These are phyloP conservation scores for Fragaria ananassa DNA, from an alignment of 306 rosid genomes.

Conservation along the genomic window DNA sequence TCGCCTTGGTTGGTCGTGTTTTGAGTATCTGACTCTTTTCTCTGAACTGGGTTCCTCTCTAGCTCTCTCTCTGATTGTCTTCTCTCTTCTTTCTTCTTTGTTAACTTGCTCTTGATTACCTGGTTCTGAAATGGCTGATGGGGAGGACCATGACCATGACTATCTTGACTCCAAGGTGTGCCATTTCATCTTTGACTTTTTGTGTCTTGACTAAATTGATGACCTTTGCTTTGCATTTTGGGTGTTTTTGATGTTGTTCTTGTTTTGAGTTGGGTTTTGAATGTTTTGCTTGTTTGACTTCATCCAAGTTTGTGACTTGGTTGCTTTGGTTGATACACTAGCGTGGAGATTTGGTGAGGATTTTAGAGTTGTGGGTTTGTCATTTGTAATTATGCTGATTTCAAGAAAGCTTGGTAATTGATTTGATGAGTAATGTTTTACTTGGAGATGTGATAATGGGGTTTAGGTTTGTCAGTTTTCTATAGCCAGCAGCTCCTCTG, in stretches of 20 bases:
- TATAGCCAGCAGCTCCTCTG: background rate
- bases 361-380: background rate
- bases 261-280: background rate
- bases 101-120: background rate
- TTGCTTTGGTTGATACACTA: background rate
- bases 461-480: background rate
- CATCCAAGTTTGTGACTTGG: background rate
- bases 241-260: background rate
- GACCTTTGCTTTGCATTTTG: background rate
- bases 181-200: constrained; percentile 6
- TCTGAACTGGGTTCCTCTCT: background rate
- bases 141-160: constrained; percentile 54
- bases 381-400: background rate
- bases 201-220: background rate
- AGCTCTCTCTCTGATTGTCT: background rate
- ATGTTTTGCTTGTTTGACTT: background rate
- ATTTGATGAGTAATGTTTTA: background rate
- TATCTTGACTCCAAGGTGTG: constrained; percentile 66
- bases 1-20: background rate
- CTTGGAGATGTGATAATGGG: background rate
- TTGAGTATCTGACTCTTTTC: background rate
- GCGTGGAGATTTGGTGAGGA: constrained; percentile 6
- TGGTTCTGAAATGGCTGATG: constrained; percentile 55
- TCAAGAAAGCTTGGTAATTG: background rate
- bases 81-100: background rate